Evolutionary conservation across 306 rosid species (phyloP), one percentile per base, ranked within the genome.

Genomic region (Sindora glabra): DNA sequence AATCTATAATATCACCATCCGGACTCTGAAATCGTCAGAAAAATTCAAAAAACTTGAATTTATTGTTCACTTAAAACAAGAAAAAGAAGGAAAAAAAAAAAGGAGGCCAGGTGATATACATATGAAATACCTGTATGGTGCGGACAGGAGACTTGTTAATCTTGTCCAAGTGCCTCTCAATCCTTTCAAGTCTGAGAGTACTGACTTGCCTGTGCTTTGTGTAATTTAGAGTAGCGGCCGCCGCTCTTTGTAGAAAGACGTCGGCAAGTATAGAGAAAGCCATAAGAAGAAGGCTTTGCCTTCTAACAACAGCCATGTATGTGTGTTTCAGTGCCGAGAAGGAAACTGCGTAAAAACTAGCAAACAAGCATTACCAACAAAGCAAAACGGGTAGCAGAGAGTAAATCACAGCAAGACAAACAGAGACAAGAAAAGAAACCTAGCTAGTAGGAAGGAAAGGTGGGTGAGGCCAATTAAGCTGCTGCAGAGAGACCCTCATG

Each of bases 111-210:
- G 3, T 12, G 0, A 17, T 1, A 14, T 42, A 14, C 1, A 9
- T 12, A 17, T 42, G 22, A 39, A 39, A 1, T 83, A 87, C 97
- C 81, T 81, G 64, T 42, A 92, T 80, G 62, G 96, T 81, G 4
- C 88, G 71, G 38, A 82, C 60, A 45, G 96, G 67, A 39, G 90
- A 78, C 80, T 88, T 92, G 86, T 88, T 92, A 49, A 92, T 88
- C 78, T 76, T 81, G 56, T 77, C 71, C 85, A 92, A 64, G 69
- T 83, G 98, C 74, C 68, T 81, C 32, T 76, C 76, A 74, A 88
- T 92, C 80, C 98, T 81, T 27, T 86, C 72, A 16, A 92, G 59
- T 66, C 96, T 83, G 74, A 86, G 71, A 72, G 72, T 74, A 48
- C 90, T 86, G 7, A 88, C 82, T 44, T 59, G 81, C 56, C 42